Percentiles rank a stretch among this genome's conserved stretches.
phyloP scores from a whole-genome alignment of 768 basidiomycete species.

The Suillus fuscotomentosus region DNA sequence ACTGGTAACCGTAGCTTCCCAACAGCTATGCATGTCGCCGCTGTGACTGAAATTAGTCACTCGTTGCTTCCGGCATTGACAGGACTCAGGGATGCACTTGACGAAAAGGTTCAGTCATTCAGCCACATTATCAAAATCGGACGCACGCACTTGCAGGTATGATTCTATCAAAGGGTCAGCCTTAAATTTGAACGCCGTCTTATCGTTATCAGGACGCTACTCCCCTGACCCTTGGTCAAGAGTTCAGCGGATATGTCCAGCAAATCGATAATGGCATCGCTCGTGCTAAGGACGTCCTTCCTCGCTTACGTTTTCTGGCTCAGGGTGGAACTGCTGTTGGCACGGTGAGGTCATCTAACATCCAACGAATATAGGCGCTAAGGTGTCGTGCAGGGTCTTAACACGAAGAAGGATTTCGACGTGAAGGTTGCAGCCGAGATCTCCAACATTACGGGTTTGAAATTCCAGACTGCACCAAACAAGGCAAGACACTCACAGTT shows the following conservation, averaged over 20 bases:
- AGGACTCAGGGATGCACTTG: slow-evolving; percentile 80
- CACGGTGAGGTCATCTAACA: slow-evolving; percentile 58
- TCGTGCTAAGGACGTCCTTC: slow-evolving; percentile 76
- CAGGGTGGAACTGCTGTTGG: slow-evolving; percentile 99
- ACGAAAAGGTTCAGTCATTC: slow-evolving; percentile 80
- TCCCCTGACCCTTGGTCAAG: slow-evolving; percentile 95
- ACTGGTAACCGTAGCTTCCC: slow-evolving; percentile 68
- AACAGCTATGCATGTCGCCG: slow-evolving; percentile 98
- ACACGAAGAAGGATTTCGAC: slow-evolving; percentile 96
- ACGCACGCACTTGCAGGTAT: slow-evolving; percentile 88
- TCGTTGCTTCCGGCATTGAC: slow-evolving; percentile 83
- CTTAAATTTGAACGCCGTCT: slow-evolving; percentile 1
- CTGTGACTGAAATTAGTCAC: slow-evolving; percentile 81
- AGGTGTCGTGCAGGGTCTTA: slow-evolving; percentile 67
- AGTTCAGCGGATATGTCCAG: slow-evolving; percentile 97
- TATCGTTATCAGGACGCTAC: slow-evolving; percentile 77
- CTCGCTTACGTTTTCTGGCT: slow-evolving; percentile 84
- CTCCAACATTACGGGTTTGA: slow-evolving; percentile 83
- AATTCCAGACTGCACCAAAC: slow-evolving; percentile 97
- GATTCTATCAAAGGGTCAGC: not conserved
- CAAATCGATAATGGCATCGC: slow-evolving; percentile 90
- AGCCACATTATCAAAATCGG: slow-evolving; percentile 97
- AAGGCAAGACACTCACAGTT: slow-evolving; percentile 55
- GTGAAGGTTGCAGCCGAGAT: slow-evolving; percentile 91
- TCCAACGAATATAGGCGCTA: slow-evolving; percentile 3